Percentiles rank a stretch among this genome's conserved stretches.
Conservation (phyloP, 345 rosid species). For the Eutrema yunnanense region DNA sequence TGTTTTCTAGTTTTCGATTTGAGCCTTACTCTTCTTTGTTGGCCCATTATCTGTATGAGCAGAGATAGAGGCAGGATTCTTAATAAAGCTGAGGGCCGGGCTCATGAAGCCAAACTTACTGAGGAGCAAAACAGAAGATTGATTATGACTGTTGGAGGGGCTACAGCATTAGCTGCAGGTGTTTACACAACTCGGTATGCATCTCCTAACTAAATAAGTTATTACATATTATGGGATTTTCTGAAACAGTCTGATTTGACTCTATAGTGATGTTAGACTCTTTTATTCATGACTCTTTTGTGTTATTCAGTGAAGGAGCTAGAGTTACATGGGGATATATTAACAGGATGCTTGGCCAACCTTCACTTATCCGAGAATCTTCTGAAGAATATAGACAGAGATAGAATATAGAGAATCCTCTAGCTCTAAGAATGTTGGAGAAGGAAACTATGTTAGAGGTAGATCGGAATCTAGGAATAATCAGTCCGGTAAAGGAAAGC, state of each 20-base stretch:
- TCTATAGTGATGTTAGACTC: not conserved
- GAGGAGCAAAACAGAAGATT: slow-evolving; percentile 3
- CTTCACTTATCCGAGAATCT: too few relatives aligned
- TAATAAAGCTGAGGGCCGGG: slow-evolving; percentile 8
- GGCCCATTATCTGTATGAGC: too few relatives aligned
- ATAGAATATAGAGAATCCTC: too few relatives aligned
- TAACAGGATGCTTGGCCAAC: slow-evolving; percentile 90
- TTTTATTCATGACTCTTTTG: slow-evolving; percentile 8
- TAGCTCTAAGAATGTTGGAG: too few relatives aligned
- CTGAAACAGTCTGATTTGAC: not conserved
- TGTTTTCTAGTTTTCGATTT: too few relatives aligned
- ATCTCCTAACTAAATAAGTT: not conserved
- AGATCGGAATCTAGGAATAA: too few relatives aligned
- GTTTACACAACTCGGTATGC: slow-evolving; percentile 83
- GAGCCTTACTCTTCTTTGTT: too few relatives aligned
- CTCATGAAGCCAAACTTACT: too few relatives aligned
- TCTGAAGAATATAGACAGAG: too few relatives aligned
- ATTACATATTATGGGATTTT: not conserved
- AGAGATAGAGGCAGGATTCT: too few relatives aligned
- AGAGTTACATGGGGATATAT: slow-evolving; percentile 90
- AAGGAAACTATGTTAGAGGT: too few relatives aligned
- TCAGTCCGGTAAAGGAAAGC: too few relatives aligned
- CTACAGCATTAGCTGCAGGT: slow-evolving; percentile 92
- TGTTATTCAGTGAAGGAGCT: slow-evolving; percentile 75
- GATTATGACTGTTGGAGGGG: slow-evolving; percentile 95